Evolutionary conservation across 1,284 basidiomycete genomes (phyloP), one percentile per base, ranked within the genome.

Genomic region (Prillingera fragicola): DNA sequence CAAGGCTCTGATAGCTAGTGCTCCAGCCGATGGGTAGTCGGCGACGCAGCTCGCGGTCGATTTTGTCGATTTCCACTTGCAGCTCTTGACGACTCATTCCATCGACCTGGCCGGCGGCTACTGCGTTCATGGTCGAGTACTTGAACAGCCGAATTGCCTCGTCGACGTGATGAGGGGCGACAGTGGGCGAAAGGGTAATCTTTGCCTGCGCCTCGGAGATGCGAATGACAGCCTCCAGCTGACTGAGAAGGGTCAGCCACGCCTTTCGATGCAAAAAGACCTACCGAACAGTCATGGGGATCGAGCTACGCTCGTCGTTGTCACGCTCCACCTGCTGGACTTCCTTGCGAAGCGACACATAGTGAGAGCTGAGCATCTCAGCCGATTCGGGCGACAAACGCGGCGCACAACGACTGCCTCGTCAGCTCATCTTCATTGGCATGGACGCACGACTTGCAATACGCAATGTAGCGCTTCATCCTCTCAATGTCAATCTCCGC

Each of bases 71-170:
- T 74, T 98, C 95, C 51, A 92, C 91, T 66, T 94, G 91, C 22
- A 98, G 74, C 63, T 94, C 89, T 5, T 87, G 84, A 36, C 92
- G 81, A 13, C 89, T 90, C 59, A 98, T 78, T 1, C 95, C 95
- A 57, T 97, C 94, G 6, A 88, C 84, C 27, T 71, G 67, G n/a
- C 77, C 78, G 5, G 92, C 90, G 21, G 89, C 87, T 21, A 98
- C 92, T 19, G 95, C 95, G 69, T 98, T 90, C 94, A 98, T 97
- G 1, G 95, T 99, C 14, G 91, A 96, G 72, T 85, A 95, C 61
- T 95, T 96, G 83, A 99, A 99, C 21, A 99, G 74, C 6, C 95
- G 83, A 62, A 98, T 97, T 5, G 95, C 88, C 71, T 99, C 95
- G 67, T 98, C 92, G 26, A 98, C 95, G 59, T 98, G 94, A 67